Evolutionary conservation across 1,139 yeast species (phyloP).

Genomic region (Geotrichum bryndzae): DNA sequence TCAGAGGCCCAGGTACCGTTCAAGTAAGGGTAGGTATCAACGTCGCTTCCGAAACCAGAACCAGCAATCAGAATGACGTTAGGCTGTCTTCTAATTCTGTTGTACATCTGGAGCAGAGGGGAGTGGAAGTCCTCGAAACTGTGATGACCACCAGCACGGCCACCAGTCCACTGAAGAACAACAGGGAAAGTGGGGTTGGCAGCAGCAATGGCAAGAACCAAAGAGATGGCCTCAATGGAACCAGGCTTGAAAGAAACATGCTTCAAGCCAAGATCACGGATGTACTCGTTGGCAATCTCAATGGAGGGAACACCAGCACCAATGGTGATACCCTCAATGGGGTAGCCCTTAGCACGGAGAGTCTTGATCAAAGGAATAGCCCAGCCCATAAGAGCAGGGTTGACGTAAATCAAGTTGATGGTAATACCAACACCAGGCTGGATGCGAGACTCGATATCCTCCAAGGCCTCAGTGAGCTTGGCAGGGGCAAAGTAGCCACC

Average conservation of each 20-base stretch:
- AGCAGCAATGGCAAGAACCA: constrained; percentile 83
- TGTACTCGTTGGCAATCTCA: constrained; percentile 95
- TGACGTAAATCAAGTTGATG: constrained; percentile 87
- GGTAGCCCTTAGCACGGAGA: constrained; percentile 86
- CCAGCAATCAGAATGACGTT: constrained; percentile 92
- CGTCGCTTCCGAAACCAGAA: constrained; percentile 96
- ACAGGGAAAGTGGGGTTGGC: constrained; percentile 96
- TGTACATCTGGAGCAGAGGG: constrained; percentile 91
- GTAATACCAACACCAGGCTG: constrained; percentile 90
- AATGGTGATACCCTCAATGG: constrained; percentile 89
- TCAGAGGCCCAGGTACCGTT: constrained; percentile 91
- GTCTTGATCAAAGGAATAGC: constrained; percentile 91
- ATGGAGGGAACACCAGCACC: constrained; percentile 99
- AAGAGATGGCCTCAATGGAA: constrained; percentile 84
- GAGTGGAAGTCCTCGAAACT: constrained; percentile 98
- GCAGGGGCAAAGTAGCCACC: constrained; percentile 89
- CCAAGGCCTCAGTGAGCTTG: constrained; percentile 68
- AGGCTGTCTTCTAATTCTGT: constrained; percentile 85
- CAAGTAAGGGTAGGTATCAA: constrained; percentile 93
- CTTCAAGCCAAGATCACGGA: constrained; percentile 83
- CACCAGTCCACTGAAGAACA: constrained; percentile 99
- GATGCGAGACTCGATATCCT: constrained; percentile 47
- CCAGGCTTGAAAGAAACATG: constrained; percentile 98
- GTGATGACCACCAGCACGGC: constrained; percentile 99
- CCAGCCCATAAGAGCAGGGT: constrained; percentile 98